Evolutionary conservation across 2,329 filamentous ascomycete genomes (phyloP).

Genomic region (Akanthomyces dipterigenus): DNA sequence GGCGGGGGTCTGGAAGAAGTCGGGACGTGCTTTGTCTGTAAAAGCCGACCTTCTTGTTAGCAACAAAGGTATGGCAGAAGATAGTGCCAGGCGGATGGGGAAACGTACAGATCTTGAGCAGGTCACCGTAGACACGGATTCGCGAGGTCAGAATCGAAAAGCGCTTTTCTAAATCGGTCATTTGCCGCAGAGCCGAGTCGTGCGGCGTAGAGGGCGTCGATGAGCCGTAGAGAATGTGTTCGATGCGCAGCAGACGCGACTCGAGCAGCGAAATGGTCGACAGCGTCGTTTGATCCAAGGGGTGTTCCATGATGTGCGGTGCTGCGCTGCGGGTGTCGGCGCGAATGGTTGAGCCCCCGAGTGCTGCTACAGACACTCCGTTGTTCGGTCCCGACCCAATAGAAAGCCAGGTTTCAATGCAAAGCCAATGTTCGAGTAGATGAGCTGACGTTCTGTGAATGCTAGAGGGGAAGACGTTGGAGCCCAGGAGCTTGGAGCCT

Average conservation of each 20-base stretch:
- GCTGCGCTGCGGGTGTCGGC: not conserved
- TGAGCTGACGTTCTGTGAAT: not conserved
- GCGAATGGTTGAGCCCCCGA: not conserved
- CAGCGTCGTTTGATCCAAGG: constrained; percentile 46
- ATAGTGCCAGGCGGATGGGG: not conserved
- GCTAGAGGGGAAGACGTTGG: not conserved
- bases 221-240: constrained; percentile 51
- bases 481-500: not conserved
- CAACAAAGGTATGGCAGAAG: too few relatives aligned
- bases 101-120: constrained; percentile 52
- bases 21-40: constrained; percentile 46
- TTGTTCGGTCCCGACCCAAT: not conserved
- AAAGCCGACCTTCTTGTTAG: too few relatives aligned
- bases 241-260: constrained; percentile 51
- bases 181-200: constrained; percentile 34
- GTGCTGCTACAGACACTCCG: too few relatives aligned
- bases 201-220: constrained; percentile 26
- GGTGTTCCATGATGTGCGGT: constrained; percentile 23
- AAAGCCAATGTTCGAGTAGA: not conserved
- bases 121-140: constrained; percentile 50
- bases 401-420: not conserved
- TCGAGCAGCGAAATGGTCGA: constrained; percentile 51
- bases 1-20: constrained; percentile 45
- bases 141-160: constrained; percentile 44
- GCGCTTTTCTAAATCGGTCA: constrained; percentile 47